Conservation (phyloP, 805 yeast species). For the Hanseniaspora thailandica region DNA sequence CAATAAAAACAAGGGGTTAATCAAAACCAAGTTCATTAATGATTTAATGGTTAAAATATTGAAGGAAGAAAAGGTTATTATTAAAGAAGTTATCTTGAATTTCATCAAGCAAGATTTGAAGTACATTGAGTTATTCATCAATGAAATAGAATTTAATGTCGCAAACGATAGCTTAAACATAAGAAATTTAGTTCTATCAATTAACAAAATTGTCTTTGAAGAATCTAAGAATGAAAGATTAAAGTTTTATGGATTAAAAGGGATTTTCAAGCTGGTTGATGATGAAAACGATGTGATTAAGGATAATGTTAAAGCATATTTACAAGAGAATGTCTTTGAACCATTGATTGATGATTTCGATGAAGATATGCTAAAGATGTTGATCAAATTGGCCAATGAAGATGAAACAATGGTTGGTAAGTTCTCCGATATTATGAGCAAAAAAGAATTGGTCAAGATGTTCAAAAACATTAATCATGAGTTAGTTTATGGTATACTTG, state of each 20-base stretch:
- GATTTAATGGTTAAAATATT: constrained; percentile 41
- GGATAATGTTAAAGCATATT: constrained; percentile 31
- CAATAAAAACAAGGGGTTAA: constrained; percentile 39
- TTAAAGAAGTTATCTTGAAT: constrained; percentile 66
- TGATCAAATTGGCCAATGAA: not conserved
- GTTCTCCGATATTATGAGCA: not conserved
- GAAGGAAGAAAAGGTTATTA: constrained; percentile 54
- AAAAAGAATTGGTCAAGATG: not conserved
- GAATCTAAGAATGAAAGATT: constrained; percentile 25
- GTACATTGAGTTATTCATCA: constrained; percentile 35
- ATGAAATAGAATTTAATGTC: constrained; percentile 34
- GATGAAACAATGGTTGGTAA: not conserved
- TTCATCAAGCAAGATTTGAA: constrained; percentile 41
- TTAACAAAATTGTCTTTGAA: constrained; percentile 40
- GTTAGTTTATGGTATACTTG: not conserved
- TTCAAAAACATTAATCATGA: not conserved
- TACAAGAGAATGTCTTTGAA: constrained; percentile 33
- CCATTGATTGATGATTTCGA: not conserved
- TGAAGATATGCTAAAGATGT: not conserved
- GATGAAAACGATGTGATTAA: constrained; percentile 57
- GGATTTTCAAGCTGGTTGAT: constrained; percentile 29
- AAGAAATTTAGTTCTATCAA: constrained; percentile 47
- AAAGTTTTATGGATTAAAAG: constrained; percentile 23
- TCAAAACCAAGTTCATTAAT: constrained; percentile 41
- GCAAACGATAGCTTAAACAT: constrained; percentile 55